Conservation (phyloP, 1,284 basidiomycete genomes). For the Pisolithus thermaeus region DNA sequence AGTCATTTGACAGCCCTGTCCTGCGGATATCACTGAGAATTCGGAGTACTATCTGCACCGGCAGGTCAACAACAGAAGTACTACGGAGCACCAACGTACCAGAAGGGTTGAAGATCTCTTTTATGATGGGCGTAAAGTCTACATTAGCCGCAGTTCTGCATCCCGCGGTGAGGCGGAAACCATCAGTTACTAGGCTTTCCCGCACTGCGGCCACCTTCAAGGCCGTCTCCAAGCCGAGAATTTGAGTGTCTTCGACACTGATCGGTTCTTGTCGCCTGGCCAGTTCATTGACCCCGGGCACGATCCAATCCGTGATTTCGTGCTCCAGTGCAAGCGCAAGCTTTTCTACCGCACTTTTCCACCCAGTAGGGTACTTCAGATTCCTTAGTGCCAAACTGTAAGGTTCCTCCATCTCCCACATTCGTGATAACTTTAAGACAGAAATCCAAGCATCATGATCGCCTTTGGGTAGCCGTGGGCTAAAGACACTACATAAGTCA, state of each 20-base stretch:
- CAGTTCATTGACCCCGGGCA: conserved; percentile 4
- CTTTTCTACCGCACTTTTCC: conserved; percentile 1
- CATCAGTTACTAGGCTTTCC: neutral
- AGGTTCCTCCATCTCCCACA: conserved; percentile 5
- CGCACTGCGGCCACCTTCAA: conserved; percentile 8
- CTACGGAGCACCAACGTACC: neutral
- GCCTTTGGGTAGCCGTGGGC: neutral
- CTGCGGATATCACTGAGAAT: too few species aligned
- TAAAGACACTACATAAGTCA: neutral
- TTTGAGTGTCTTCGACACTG: conserved; percentile 1
- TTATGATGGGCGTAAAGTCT: conserved; percentile 15
- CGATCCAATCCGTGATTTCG: conserved; percentile 3
- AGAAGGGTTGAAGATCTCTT: conserved; percentile 7
- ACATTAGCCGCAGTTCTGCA: conserved; percentile 5
- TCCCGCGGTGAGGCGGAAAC: neutral
- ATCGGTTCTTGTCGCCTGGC: conserved; percentile 6
- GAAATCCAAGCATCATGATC: conserved; percentile 2
- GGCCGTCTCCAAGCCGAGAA: conserved; percentile 5
- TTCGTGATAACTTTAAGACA: conserved; percentile 8
- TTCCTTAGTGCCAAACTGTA: neutral
- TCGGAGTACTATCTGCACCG: too few species aligned
- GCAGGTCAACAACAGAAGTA: too few species aligned
- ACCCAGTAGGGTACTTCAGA: neutral
- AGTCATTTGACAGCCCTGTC: too few species aligned
- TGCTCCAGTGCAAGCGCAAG: conserved; percentile 4